Base-by-base conservation (phyloP, 2,329 filamentous ascomycete genomes). In the Boeremia lycopersici region DNA sequence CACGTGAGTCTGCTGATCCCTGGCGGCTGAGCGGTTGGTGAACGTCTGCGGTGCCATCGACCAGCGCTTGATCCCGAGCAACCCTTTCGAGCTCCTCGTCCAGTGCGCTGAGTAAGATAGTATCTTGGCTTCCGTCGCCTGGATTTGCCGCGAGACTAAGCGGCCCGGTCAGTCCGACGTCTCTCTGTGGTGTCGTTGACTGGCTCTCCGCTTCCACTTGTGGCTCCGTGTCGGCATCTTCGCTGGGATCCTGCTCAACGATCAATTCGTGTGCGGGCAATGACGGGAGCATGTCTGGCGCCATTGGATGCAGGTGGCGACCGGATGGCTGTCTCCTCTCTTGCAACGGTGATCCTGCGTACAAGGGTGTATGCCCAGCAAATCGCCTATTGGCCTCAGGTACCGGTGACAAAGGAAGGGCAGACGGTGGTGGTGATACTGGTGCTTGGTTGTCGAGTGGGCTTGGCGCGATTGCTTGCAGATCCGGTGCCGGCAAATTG, bases 311-410 rank as follows among this genome's bases (percentile, higher is more conserved):
- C 8, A 48, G 29, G 25, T 51, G 38, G 2, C 59, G 36, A n/a
- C 29, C 30, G 2, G 62, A 60, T 9, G 60, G 61, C 12, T 38
- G 38, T 30, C 15, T 47, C 34, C 6, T 39, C 7, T 46, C 31
- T 30, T 38, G 43, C 10, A 36, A 47, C 6, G 47, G 47, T 8
- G 52, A 55, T 7, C 52, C 31, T 11, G 69, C 65, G 15, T 69
- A 57, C 34, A 74, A 56, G 11, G 74, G 74, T 1, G 74, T 76
- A 49, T 76, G 74, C 3, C 74, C 74, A 12, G 74, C 74, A 55
- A 73, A 66, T 26, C 69, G 66, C 30, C 42, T 70, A 46, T 76
- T 74, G 29, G 67, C 65, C 29, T 63, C 66, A 9, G 73, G 73
- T 5, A 74, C 56, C 1, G 74, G 74, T 6, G 71, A 74, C 25